Evolutionary conservation across 2,329 filamentous ascomycete genomes (phyloP).

Genomic region (Arthrinium phaeospermum): DNA sequence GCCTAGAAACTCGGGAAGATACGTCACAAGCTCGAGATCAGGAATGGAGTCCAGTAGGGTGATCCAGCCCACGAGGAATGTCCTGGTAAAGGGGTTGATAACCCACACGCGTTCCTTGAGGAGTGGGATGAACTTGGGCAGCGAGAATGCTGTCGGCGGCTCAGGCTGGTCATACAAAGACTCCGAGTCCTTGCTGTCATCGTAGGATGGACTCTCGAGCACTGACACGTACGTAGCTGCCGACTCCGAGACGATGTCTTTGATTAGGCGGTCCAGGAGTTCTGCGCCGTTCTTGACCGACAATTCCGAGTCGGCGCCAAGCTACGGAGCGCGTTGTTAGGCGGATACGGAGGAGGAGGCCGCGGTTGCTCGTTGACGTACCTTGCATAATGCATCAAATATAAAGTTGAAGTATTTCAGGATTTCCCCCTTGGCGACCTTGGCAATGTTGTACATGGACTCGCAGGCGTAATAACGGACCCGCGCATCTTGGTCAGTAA

Average conservation of each 20-base stretch:
- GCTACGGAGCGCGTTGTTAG: slow-evolving; percentile 55
- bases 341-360: slow-evolving; percentile 25
- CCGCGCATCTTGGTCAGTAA: slow-evolving; percentile 95
- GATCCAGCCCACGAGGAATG: slow-evolving; percentile 96
- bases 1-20: slow-evolving; percentile 87
- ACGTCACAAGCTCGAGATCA: slow-evolving; percentile 91
- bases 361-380: slow-evolving; percentile 44
- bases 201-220: slow-evolving; percentile 65
- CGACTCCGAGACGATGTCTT: slow-evolving; percentile 95
- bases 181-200: slow-evolving; percentile 51
- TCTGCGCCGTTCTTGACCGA: slow-evolving; percentile 99
- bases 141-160: slow-evolving; percentile 86
- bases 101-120: slow-evolving; percentile 94
- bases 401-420: slow-evolving; percentile 98
- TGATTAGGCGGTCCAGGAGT: slow-evolving; percentile 89
- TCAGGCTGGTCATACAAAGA: slow-evolving; percentile 49
- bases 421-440: slow-evolving; percentile 98
- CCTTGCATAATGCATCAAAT: slow-evolving; percentile 96
- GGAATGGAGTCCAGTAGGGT: slow-evolving; percentile 94
- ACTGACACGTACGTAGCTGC: slow-evolving; percentile 94
- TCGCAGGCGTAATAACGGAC: slow-evolving; percentile 98
- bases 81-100: slow-evolving; percentile 91
- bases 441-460: slow-evolving; percentile 99
- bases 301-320: slow-evolving; percentile 93
- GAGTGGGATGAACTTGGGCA: slow-evolving; percentile 88